Percentiles rank a stretch among this genome's conserved stretches.
Conservation (phyloP, 192 early-diverging fungal genomes). For the Allomyces javanicus region DNA sequence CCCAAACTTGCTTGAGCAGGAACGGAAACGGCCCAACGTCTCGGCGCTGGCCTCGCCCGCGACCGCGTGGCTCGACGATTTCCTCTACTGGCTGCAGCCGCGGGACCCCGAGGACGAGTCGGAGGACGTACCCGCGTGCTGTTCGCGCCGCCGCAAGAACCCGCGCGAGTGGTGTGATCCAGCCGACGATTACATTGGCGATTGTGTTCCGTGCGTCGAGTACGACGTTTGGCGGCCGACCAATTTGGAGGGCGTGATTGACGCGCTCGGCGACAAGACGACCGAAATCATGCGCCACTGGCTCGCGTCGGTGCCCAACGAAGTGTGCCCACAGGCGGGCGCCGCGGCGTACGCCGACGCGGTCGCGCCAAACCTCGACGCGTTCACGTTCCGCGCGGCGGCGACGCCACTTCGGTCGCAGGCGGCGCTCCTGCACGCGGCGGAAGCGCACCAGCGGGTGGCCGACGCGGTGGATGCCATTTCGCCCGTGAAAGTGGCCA, state of each 20-base stretch:
- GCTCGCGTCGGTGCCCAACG: slow-evolving; percentile 25
- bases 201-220: not conserved
- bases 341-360: slow-evolving; percentile 45
- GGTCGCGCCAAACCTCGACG: slow-evolving; percentile 22
- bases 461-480: slow-evolving; percentile 21
- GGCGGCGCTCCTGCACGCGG: slow-evolving; percentile 33
- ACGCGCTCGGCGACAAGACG: too few species aligned
- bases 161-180: not conserved
- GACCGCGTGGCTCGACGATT: slow-evolving; percentile 42
- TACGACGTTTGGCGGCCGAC: not conserved
- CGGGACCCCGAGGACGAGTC: too few species aligned
- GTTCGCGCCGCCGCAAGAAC: too few species aligned
- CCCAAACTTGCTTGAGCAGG: slow-evolving; percentile 40
- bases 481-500: slow-evolving; percentile 25
- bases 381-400: slow-evolving; percentile 40
- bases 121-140: too few species aligned
- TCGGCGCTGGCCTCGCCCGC: slow-evolving; percentile 42
- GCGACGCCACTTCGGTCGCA: slow-evolving; percentile 35
- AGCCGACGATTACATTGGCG: not conserved
- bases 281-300: slow-evolving; percentile 16
- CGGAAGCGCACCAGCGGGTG: slow-evolving; percentile 32
- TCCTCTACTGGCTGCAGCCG: slow-evolving; percentile 30
- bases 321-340: slow-evolving; percentile 36
- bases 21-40: slow-evolving; percentile 33
- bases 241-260: too few species aligned